Evolutionary conservation across 345 rosid genomes (phyloP), one percentile per base, ranked within the genome.

Genomic region (Combretum micranthum): DNA sequence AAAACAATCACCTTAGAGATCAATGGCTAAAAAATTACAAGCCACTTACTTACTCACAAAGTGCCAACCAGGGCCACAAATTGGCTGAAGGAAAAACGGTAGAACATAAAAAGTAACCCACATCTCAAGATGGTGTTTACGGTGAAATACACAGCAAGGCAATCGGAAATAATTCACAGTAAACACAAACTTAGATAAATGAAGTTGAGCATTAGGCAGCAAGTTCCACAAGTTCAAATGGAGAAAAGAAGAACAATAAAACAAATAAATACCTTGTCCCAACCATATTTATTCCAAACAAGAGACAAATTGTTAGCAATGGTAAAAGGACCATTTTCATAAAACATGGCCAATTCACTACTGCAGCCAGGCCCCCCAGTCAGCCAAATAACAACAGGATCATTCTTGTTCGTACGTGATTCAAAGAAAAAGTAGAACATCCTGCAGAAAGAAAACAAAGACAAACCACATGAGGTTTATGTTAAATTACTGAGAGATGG

Each of bases 351-450:
- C 80, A 94, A 64, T 63, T 94, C 99, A 61, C 97, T 87, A 63
- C 99, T 90, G 63, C 99, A 90, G 42, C 99, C 99, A 20, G 99
- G 99, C 13, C 99, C 97, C 70, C 99, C 99, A 15, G 95, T 90
- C 84, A 94, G 82, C 99, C 97, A 94, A 53, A 94, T 87, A 54
- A 94, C 99, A 56, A 94, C 64, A 48, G 99, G 99, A 45, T 77
- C 96, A 52, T 74, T 68, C 78, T 79, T 76, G 66, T 75, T 87
- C 64, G 64, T 66, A 46, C 99, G 83, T n/a, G 99, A 90, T 70
- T 94, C 99, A 63, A 90, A 94, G 82, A 94, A 87, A 80, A 94
- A 94, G 79, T 94, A 94, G 62, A 94, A 94, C 88, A 94, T 64
- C 72, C 99, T 90, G 70, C 60, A 70, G 55, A 62, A 60, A 67